Evolutionary conservation across 2,329 filamentous ascomycete species (phyloP).

Genomic region (Mariannaea elegans): DNA sequence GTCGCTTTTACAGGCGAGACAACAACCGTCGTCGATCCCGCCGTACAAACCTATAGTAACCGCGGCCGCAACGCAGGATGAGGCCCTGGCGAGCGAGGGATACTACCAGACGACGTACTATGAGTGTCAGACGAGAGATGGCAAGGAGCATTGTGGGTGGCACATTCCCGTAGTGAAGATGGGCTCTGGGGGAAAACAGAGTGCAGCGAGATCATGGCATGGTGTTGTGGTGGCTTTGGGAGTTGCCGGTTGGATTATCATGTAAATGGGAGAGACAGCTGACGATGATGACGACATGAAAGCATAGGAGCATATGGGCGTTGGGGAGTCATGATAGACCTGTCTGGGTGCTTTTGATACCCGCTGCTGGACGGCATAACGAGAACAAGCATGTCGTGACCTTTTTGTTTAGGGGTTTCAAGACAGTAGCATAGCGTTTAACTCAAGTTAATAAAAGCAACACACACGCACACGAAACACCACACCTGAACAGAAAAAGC

Average conservation of each 20-base stretch:
- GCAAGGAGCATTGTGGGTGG: conserved; percentile 47
- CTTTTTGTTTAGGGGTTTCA: too few relatives aligned
- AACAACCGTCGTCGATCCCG: conserved; percentile 16
- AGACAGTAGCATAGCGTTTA: too few relatives aligned
- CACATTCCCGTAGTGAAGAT: conserved; percentile 46
- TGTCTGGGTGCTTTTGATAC: conserved; percentile 14
- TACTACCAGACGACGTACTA: conserved; percentile 47
- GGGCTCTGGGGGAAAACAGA: conserved; percentile 31
- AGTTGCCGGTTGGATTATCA: conserved; percentile 27
- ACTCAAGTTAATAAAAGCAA: neutral
- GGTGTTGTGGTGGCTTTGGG: conserved; percentile 30
- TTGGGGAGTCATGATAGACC: conserved; percentile 9
- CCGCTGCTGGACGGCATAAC: conserved; percentile 17
- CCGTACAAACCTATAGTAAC: conserved; percentile 44
- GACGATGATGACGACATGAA: neutral
- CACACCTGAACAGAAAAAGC: neutral
- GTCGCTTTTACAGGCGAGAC: neutral
- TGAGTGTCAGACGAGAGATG: conserved; percentile 43
- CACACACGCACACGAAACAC: neutral
- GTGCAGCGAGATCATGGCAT: conserved; percentile 23
- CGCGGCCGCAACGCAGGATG: conserved; percentile 44
- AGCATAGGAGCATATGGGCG: neutral
- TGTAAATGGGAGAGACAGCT: conserved; percentile 16
- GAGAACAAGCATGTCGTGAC: too few relatives aligned
- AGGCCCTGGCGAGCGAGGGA: conserved; percentile 41